Conservation (phyloP, 73 alveolate species). For the Paramecium primaurelia region DNA sequence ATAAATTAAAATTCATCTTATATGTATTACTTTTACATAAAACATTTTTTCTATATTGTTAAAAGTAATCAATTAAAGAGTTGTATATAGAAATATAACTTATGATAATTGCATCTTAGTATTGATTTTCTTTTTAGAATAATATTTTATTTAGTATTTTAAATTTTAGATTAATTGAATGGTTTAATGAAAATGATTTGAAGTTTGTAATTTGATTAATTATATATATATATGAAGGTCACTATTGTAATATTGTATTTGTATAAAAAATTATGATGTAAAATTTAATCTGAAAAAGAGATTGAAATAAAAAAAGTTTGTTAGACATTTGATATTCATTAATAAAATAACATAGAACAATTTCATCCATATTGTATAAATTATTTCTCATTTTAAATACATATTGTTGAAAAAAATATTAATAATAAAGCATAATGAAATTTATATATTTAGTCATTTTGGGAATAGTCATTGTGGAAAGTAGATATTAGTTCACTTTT, state of each 20-base stretch:
- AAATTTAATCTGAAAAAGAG: background rate
- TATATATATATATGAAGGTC: background rate
- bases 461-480: background rate
- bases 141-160: background rate
- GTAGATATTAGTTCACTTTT: background rate
- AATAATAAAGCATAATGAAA: background rate
- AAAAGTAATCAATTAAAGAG: too few species aligned
- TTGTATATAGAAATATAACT: too few species aligned
- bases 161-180: too few species aligned
- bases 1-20: too few species aligned
- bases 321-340: background rate
- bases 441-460: background rate
- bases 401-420: background rate
- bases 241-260: background rate
- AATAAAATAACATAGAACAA: background rate
- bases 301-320: background rate
- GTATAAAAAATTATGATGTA: background rate
- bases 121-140: background rate
- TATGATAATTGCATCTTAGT: too few species aligned
- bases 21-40: too few species aligned
- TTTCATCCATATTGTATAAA: conserved; percentile 6
- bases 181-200: background rate
- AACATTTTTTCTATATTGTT: too few species aligned
- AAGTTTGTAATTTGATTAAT: background rate
- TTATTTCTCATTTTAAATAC: background rate